Evolutionary conservation across 1,284 basidiomycete species (phyloP).

Genomic region (Moniliella sp.): DNA sequence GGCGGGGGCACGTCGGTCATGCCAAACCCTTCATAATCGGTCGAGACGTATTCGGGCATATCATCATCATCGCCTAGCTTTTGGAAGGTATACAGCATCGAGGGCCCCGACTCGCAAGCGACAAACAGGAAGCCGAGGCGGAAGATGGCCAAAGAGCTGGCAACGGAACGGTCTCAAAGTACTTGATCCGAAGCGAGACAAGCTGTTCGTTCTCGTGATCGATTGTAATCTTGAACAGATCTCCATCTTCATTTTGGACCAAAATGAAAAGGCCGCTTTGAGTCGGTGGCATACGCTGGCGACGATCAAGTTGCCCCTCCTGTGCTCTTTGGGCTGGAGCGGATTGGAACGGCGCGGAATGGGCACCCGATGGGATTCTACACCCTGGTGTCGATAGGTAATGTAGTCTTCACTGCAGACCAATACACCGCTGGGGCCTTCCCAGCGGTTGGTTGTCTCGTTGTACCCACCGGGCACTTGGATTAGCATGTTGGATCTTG

Average conservation of each 20-base stretch:
- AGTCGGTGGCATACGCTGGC: conserved; percentile 30
- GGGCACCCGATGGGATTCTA: conserved; percentile 25
- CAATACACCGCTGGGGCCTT: conserved; percentile 29
- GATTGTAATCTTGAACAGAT: conserved; percentile 31
- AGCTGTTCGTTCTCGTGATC: conserved; percentile 32
- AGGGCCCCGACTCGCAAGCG: conserved; percentile 21
- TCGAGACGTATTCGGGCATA: conserved; percentile 18
- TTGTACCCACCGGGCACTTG: conserved; percentile 32
- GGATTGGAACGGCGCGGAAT: conserved; percentile 26
- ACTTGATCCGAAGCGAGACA: conserved; percentile 24
- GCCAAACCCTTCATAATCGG: conserved; percentile 14
- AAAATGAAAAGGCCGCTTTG: conserved; percentile 32
- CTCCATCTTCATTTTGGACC: conserved; percentile 27
- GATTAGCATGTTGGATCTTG: conserved; percentile 18
- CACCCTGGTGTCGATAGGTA: conserved; percentile 28
- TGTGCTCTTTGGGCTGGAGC: conserved; percentile 8
- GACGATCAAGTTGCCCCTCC: conserved; percentile 20
- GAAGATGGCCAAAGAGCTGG: conserved; percentile 19
- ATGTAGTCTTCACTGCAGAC: conserved; percentile 32
- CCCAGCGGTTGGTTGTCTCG: conserved; percentile 27
- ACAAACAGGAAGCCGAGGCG: conserved; percentile 31
- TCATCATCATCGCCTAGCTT: conserved; percentile 33
- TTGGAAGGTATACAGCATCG: conserved; percentile 29
- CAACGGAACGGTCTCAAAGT: conserved; percentile 32
- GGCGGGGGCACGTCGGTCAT: conserved; percentile 7